Evolutionary conservation across 1,139 yeast genomes (phyloP), one percentile per base, ranked within the genome.

Genomic region (Groenewaldozyma sp.): DNA sequence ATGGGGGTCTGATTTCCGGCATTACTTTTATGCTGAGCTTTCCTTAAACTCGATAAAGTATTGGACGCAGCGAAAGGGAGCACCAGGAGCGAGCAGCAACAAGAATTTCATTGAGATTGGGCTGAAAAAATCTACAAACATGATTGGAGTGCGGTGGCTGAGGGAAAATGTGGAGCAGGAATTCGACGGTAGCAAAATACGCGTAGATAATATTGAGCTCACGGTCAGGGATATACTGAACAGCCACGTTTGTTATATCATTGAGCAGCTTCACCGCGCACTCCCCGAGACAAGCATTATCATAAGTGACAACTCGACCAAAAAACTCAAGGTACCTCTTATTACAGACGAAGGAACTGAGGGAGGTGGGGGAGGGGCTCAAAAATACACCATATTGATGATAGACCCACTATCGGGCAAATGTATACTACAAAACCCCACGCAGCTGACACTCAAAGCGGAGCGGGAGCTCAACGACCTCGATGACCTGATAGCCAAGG

Each of bases 1-100:
- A 35, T 82, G 94, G 81, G 71, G 78, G 37, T 77, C 81, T 13
- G 75, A 75, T 42, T 59, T 88, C 40, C 74, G 76, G 37, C 87
- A 80, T 57, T 69, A 71, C 26, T 82, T 80, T 53, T 75, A 74
- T 45, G 72, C 82, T 1, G 83, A 78, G 28, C 70, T 72, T 43
- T 72, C 78, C 34, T 59, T 74, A 18, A 76, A 86, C 14, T 59
- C 74, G 2, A 68, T 86, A 5, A 74, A 76, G 47, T 84, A 84
- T 61, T 83, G 95, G 95, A 33, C n/a, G 31, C 26, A 28, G 34
- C 35, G 34, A 39, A 31, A 11, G 9, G 26, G 26, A 4, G n/a
- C n/a, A n/a, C 11, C 10, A 4, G n/a, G 13, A 21, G 10, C 31
- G 11, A 11, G 14, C n/a, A 21, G n/a, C 35, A 9, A 63, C 56